phyloP scores from a whole-genome alignment of 1,284 basidiomycete species.

The Melanopsichium pennsylvanicum region DNA sequence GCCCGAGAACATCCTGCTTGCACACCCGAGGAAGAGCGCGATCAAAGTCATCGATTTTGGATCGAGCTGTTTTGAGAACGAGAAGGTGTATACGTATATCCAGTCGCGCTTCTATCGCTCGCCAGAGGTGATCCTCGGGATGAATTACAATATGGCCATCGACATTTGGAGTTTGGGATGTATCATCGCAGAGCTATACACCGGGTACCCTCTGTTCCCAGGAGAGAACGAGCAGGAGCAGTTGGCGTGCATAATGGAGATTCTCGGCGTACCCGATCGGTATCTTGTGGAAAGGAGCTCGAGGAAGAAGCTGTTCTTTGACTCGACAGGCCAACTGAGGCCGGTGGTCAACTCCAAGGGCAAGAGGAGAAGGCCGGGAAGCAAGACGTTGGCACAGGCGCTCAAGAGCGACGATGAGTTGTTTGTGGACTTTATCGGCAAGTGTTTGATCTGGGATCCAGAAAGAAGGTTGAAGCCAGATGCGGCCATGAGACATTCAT shows the following conservation, averaged over 20 bases:
- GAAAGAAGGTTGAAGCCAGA: constrained; percentile 94
- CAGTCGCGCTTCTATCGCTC: constrained; percentile 96
- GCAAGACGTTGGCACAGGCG: constrained; percentile 87
- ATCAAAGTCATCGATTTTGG: constrained; percentile 99
- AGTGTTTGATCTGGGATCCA: constrained; percentile 97
- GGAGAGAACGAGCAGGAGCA: constrained; percentile 98
- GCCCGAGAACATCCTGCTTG: constrained; percentile 96
- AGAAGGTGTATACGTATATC: constrained; percentile 98
- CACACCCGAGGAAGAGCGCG: constrained; percentile 92
- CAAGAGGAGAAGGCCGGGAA: constrained; percentile 84
- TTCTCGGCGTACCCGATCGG: constrained; percentile 92
- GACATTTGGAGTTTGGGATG: constrained; percentile 99
- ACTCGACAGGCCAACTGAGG: constrained; percentile 88
- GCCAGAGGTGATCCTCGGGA: constrained; percentile 72
- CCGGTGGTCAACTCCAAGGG: constrained; percentile 97
- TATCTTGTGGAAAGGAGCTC: constrained; percentile 93
- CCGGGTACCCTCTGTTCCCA: constrained; percentile 98
- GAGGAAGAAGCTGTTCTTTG: constrained; percentile 94
- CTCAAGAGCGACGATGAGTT: constrained; percentile 84
- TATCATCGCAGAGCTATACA: constrained; percentile 95
- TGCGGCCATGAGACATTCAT: constrained; percentile 72
- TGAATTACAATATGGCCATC: constrained; percentile 72
- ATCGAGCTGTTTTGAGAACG: constrained; percentile 96
- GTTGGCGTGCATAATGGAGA: constrained; percentile 98
- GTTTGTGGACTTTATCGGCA: constrained; percentile 78